Base-by-base conservation (phyloP, 176 grass and related monocot species). In the Oryza meyeriana region DNA sequence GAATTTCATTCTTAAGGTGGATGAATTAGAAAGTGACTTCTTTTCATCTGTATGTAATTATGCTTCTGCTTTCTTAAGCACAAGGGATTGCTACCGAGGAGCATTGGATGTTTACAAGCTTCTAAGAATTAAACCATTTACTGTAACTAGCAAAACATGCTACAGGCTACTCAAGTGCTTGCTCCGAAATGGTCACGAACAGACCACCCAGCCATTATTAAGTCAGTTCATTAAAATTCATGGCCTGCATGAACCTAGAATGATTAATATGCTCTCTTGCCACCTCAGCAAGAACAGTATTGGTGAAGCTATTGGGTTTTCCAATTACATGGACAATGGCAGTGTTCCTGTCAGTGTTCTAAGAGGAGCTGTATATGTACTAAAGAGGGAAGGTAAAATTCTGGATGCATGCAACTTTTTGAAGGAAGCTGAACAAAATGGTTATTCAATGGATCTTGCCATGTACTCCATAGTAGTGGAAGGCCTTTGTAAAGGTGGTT, bases 401-500 rank as follows among this genome's bases (percentile, higher is more conserved):
- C 57, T 94, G 42, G 94, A 94, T 82, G 91, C 94, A 42, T 92
- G 63, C 35, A 88, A 78, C 30, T 88, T 92, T 86, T 59, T 97
- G 68, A 83, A 90, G 69, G 74, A 92, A 82, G 85, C 82, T 78
- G 78, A 94, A 70, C 63, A 94, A 88, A 94, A 80, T 80, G 83
- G 87, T 10, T 39, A 79, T 33, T 62, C 87, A 67, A 57, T 85
- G 45, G 92, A 94, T 90, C 69, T 90, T 55, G 80, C 90, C 33
- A 84, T 84, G 90, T 92, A 90, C 62, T 84, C 89, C 40, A 83
- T 88, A 76, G 89, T 97, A 75, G 90, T 92, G 24, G 89, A 92
- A 84, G 89, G 89, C 62, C 89, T 97, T 85, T 97, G 94, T 71
- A 97, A 86, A 87, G 83, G 66, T 74, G 94, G 94, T 40, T 88